A percentile compares a stretch with the other conserved stretches of the same genome.
Evolutionary conservation across 306 rosid genomes (phyloP).

Genomic region (Dalbergia cultrata): DNA sequence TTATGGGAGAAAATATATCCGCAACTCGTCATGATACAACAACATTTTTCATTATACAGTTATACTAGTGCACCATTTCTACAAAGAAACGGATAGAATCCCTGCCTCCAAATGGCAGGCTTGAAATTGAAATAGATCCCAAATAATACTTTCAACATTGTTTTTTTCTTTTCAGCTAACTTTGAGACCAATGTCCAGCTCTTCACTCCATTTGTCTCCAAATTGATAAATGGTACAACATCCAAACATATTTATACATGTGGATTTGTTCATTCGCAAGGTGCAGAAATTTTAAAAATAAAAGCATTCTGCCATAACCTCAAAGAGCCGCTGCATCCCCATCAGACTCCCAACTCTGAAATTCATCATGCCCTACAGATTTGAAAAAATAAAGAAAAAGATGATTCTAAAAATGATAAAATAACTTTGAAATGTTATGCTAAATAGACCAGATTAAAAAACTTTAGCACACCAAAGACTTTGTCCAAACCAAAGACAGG

Average conservation of each 20-base stretch:
- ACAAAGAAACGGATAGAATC: conserved; percentile 30
- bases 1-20: background rate
- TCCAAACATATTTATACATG: conserved; percentile 19
- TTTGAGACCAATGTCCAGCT: conserved; percentile 37
- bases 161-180: conserved; percentile 25
- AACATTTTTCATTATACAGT: conserved; percentile 25
- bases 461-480: conserved; percentile 4
- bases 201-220: conserved; percentile 36
- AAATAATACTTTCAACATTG: conserved; percentile 24
- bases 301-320: conserved; percentile 31
- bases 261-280: conserved; percentile 41
- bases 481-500: conserved; percentile 14
- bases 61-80: conserved; percentile 12
- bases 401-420: conserved; percentile 28
- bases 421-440: background rate
- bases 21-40: conserved; percentile 40
- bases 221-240: conserved; percentile 44
- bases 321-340: conserved; percentile 31
- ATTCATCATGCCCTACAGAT: conserved; percentile 35
- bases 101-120: conserved; percentile 18
- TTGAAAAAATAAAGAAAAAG: background rate
- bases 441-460: background rate
- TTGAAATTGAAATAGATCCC: conserved; percentile 1
- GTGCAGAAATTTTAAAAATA: conserved; percentile 46
- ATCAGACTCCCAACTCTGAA: conserved; percentile 35